Base-by-base conservation (phyloP, 1,284 basidiomycete species). In the Naganishia liquefaciens region DNA sequence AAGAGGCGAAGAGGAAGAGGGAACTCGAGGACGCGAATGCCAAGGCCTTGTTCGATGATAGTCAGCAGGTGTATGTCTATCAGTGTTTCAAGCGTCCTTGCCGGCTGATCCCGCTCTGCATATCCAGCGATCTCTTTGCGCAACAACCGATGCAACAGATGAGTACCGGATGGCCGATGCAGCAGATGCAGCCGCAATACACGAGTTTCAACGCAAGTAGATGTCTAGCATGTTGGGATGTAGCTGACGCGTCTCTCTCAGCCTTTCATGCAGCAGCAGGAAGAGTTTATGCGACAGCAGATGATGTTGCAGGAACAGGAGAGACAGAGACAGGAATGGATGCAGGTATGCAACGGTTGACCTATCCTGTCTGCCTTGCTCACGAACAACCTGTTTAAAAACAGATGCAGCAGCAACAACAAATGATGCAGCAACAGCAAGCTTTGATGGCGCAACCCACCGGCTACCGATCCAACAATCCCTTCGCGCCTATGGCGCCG, bases 381-480 rank as follows among this genome's bases (percentile, higher is more conserved):
- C n/a, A 28, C 17, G 49, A 40, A n/a, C 21, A 13, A 11, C 2
- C 19, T 11, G 79, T 68, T 65, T 69, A 54, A 85, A 84, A 83
- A 75, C 85, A 66, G 86, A 87, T 71, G 72, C 86, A 86, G 72
- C 80, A 86, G 68, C 74, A 74, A 63, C 75, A 79, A 64, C 80
- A 85, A 68, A 73, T 74, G 62, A 74, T 78, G 65, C 73, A 80
- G 68, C 69, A 71, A 52, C 33, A 37, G 2, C 33, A 37, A 37
- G 74, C 77, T 77, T 73, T 84, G 25, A 73, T 81, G 65, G 79
- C 84, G 6, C 85, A 86, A 69, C 82, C 80, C 23, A 86, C 85
- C 1, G 82, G 82, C 5, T 84, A 84, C 70, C 92, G 93, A 17
- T 91, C 91, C 49, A 98, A 98, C 83, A 98, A 98, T 76, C 94